Percentiles rank a stretch among this genome's conserved stretches.
Conservation (phyloP, 345 rosid species). For the Euclidium syriacum region DNA sequence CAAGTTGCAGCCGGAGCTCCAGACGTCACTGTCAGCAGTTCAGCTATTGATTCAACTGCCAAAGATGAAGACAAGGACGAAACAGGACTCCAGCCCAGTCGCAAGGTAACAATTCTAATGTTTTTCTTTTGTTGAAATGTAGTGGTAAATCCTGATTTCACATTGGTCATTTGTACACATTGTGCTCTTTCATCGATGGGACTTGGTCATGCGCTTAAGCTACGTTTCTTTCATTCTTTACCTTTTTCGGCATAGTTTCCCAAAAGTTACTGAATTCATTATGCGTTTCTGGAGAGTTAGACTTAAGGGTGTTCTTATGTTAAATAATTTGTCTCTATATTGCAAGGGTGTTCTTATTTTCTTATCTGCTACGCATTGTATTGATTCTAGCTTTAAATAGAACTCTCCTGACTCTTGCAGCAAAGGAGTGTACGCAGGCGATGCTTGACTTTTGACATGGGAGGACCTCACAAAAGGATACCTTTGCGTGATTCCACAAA, state of each 20-base stretch:
- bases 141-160: background rate
- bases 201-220: background rate
- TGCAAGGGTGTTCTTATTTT: background rate
- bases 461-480: conserved; percentile 37
- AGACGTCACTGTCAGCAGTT: conserved; percentile 26
- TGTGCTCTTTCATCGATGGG: background rate
- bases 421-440: conserved; percentile 51
- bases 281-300: background rate
- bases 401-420: conserved; percentile 26
- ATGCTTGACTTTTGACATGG: conserved; percentile 52
- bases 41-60: conserved; percentile 23
- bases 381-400: background rate
- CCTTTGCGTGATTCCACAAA: conserved; percentile 25
- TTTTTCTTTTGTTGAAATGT: background rate
- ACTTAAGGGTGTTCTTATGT: background rate
- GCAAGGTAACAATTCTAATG: conserved; percentile 37
- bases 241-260: background rate
- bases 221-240: background rate
- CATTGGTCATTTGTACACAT: background rate
- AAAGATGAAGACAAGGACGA: conserved; percentile 33
- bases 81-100: conserved; percentile 17
- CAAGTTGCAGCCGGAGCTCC: conserved; percentile 14
- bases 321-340: background rate
- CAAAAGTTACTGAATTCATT: background rate
- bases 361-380: background rate